Evolutionary conservation across 2,329 filamentous ascomycete genomes (phyloP), one percentile per base, ranked within the genome.

Genomic region (Xylariaceae sp.): DNA sequence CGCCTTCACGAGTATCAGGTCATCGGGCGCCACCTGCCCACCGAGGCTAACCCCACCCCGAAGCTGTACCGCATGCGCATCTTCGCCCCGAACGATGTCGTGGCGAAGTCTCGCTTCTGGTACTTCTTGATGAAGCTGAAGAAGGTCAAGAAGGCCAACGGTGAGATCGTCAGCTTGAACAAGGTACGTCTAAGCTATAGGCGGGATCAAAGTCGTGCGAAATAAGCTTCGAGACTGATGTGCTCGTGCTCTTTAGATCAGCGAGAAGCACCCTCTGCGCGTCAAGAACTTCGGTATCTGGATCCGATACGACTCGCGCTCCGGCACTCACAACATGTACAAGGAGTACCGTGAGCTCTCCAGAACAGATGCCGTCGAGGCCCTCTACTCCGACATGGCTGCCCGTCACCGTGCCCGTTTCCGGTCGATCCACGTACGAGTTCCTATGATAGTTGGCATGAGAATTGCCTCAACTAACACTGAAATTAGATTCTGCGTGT

Each of bases 221-320:
- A 12, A 32, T 11, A 11, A 4, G 4, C 29, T 11, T 2, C 30
- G 39, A 51, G 52, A 54, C 65, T 58, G 57, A 59, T 53, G 27
- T 50, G 40, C 46, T 32, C 40, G 35, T 35, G n/a, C 32, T 47
- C 32, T 31, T 8, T 60, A 96, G 91, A 95, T 99, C 82, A 80
- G 85, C 80, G 94, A 99, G 91, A 97, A 97, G 88, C 91, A 90
- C 78, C 94, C 94, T 72, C 83, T 91, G 74, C 96, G 96, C 85
- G 91, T 99, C 85, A 99, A 99, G 91, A 99, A 96, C 89, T 97
- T 99, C 76, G 94, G 94, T 77, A 87, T 99, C 86, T 99, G 95
- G 95, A 87, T 99, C 81, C 91, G 95, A 76, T 99, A 99, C 83
- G 92, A 99, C 82, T 99, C 95, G 62, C 92, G 94, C 79, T 97